Evolutionary conservation across 495 filamentous ascomycete species (phyloP).

Genomic region (Aspergillus biplanus): DNA sequence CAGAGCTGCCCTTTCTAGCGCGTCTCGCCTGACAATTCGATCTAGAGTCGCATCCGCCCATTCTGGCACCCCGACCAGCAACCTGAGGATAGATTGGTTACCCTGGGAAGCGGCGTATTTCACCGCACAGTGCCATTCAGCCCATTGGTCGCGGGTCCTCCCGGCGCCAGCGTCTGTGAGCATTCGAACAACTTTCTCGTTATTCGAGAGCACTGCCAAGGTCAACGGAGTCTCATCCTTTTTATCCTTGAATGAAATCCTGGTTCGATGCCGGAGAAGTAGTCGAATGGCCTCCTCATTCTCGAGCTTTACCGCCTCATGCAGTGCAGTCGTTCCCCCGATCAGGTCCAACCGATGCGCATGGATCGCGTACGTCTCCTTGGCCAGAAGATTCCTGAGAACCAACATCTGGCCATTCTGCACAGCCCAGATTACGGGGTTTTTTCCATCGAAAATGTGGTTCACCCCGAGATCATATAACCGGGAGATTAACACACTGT

Average conservation of each 20-base stretch:
- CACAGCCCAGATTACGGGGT: slow-evolving; percentile 12
- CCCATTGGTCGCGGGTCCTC: not conserved
- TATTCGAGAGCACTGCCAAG: not conserved
- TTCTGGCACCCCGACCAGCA: not conserved
- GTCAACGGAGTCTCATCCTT: not conserved
- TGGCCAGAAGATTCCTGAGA: not conserved
- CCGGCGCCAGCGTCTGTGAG: not conserved
- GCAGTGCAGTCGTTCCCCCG: slow-evolving; percentile 3
- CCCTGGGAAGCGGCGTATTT: not conserved
- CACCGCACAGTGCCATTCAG: not conserved
- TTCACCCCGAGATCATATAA: slow-evolving; percentile 10
- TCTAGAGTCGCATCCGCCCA: not conserved
- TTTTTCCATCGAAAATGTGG: not conserved
- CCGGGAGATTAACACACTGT: not conserved
- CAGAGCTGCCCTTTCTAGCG: not conserved
- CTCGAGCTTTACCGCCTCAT: not conserved
- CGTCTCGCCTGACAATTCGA: not conserved
- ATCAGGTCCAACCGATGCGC: not conserved
- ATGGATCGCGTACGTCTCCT: not conserved
- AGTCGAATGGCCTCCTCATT: not conserved
- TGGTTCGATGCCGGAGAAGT: not conserved
- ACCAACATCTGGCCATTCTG: not conserved
- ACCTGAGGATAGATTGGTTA: not conserved
- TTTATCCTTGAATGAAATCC: not conserved
- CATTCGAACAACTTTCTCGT: not conserved